These are phyloP conservation scores for Globisporangium barbulae DNA, from an alignment of 352 stramenopile genomes.

Conservation along the genomic window DNA sequence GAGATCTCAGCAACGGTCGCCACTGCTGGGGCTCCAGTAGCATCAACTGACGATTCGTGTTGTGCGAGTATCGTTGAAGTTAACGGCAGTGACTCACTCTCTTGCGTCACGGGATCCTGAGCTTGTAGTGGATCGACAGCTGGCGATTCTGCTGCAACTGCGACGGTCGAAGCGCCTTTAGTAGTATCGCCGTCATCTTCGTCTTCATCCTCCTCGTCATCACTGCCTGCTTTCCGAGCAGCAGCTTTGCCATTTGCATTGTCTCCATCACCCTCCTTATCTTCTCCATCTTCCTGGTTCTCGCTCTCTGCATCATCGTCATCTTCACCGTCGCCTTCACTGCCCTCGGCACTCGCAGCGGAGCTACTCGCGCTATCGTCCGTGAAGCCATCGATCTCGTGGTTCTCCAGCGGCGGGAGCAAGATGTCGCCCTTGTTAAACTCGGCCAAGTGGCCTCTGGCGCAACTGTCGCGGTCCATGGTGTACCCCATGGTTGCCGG, in stretches of 20 bases:
- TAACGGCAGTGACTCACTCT: not conserved
- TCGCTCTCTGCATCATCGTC: conserved; percentile 22
- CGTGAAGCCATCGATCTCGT: conserved; percentile 77
- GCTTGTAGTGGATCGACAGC: not conserved
- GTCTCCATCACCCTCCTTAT: conserved; percentile 4
- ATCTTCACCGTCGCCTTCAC: conserved; percentile 7
- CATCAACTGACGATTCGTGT: conserved; percentile 4
- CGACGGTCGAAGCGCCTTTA: not conserved
- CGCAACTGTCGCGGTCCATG: conserved; percentile 40
- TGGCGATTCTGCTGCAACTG: not conserved
- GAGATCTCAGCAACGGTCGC: conserved; percentile 8
- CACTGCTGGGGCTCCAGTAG: not conserved
- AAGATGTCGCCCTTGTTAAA: conserved; percentile 48
- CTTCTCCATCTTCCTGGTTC: conserved; percentile 16
- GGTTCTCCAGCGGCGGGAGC: conserved; percentile 41
- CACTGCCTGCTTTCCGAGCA: conserved; percentile 2
- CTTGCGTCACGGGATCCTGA: not conserved
- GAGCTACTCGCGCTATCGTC: conserved; percentile 75
- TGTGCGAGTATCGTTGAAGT: conserved; percentile 21
- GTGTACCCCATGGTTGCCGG: conserved; percentile 43
- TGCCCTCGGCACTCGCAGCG: conserved; percentile 50
- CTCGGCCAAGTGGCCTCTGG: conserved; percentile 28
- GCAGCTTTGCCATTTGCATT: conserved; percentile 13
- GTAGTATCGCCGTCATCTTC: conserved; percentile 21
- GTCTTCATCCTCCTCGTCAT: conserved; percentile 1